phyloP scores from a whole-genome alignment of 1,284 basidiomycete species.

The Papiliotrema fonsecae region DNA sequence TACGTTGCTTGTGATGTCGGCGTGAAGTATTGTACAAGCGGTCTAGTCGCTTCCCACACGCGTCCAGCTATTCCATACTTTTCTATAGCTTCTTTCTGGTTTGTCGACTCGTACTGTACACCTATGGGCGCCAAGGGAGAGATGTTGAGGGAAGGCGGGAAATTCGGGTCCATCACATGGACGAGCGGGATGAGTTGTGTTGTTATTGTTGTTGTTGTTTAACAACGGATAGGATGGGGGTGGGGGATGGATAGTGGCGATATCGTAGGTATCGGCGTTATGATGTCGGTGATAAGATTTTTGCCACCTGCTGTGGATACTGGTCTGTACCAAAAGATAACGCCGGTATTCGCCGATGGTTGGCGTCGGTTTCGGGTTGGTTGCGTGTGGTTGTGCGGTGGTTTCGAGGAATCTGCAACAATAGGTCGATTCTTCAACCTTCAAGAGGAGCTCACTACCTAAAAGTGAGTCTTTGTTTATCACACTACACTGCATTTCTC shows the following conservation, averaged over 20 bases:
- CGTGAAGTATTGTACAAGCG: slow-evolving; percentile 39
- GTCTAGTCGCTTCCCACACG: slow-evolving; percentile 43
- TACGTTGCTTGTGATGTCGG: slow-evolving; percentile 14
- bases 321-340: no score
- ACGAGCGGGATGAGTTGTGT: slow-evolving; percentile 11
- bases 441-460: not conserved
- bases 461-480: no score
- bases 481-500: not conserved
- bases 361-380: no score
- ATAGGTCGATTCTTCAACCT: not conserved
- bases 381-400: not conserved
- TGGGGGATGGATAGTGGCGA: not conserved
- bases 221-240: not conserved
- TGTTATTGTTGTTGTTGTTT: not conserved
- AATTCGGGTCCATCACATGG: slow-evolving; percentile 45
- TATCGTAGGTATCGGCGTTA: not conserved
- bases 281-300: slow-evolving; percentile 7
- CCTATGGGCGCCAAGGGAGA: slow-evolving; percentile 20
- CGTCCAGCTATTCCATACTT: slow-evolving; percentile 45
- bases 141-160: slow-evolving; percentile 43
- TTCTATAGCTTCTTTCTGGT: slow-evolving; percentile 33
- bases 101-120: slow-evolving; percentile 7
- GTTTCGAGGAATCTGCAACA: not conserved
- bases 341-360: no score
- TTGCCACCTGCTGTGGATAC: no score